Percentiles rank a stretch among this genome's conserved stretches.
These are phyloP conservation scores for Clarireedia paspali DNA, from an alignment of 2,329 filamentous ascomycete species.

Conservation along the genomic window DNA sequence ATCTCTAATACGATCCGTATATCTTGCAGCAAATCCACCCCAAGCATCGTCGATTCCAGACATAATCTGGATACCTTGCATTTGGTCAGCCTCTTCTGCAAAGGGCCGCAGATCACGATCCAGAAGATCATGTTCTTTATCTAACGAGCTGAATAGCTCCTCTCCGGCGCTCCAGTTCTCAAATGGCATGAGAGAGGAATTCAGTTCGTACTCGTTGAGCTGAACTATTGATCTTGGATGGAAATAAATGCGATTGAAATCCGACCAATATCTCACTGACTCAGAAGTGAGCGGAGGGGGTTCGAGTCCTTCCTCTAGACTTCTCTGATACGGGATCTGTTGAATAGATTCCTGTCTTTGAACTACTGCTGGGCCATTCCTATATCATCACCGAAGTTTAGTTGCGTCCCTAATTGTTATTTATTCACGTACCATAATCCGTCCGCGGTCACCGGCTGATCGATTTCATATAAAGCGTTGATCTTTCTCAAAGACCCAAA, in stretches of 20 bases:
- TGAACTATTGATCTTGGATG: slow-evolving; percentile 84
- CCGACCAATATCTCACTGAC: slow-evolving; percentile 90
- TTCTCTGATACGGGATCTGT: slow-evolving; percentile 68
- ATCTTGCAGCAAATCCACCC: slow-evolving; percentile 68
- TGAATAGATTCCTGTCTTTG: slow-evolving; percentile 62
- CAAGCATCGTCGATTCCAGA: slow-evolving; percentile 69
- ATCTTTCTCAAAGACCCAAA: slow-evolving; percentile 85
- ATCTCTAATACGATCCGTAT: slow-evolving; percentile 72
- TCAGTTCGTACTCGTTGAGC: slow-evolving; percentile 78
- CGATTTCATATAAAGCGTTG: slow-evolving; percentile 67
- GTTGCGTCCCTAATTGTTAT: slow-evolving; percentile 8
- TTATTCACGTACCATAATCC: slow-evolving; percentile 31
- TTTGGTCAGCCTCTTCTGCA: slow-evolving; percentile 84
- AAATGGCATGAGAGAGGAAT: slow-evolving; percentile 73
- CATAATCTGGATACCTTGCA: slow-evolving; percentile 80
- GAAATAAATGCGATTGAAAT: slow-evolving; percentile 88
- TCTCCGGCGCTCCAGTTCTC: slow-evolving; percentile 67
- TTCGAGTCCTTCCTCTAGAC: slow-evolving; percentile 62
- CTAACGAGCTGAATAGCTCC: slow-evolving; percentile 65
- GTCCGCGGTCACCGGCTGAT: slow-evolving; percentile 25
- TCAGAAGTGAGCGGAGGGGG: slow-evolving; percentile 58
- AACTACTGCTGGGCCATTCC: slow-evolving; percentile 60
- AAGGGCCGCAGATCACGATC: slow-evolving; percentile 88
- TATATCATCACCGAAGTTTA: slow-evolving; percentile 25
- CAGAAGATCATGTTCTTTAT: slow-evolving; percentile 76